Percentiles rank a stretch among this genome's conserved stretches.
Evolutionary conservation across 306 rosid species (phyloP).

Genomic region (Citrullus colocynthis): DNA sequence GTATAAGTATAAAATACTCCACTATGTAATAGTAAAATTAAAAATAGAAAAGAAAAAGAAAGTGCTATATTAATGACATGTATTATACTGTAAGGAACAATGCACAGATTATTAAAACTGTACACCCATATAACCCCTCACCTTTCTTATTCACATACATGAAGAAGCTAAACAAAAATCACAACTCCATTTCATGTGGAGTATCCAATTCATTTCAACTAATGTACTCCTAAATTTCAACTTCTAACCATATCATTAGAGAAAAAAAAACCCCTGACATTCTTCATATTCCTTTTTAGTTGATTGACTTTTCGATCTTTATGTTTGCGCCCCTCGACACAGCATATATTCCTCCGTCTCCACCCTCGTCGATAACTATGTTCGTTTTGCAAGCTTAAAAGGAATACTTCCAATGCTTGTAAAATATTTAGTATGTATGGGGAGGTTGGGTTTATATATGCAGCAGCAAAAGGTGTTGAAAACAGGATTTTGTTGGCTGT

Average conservation of each 20-base stretch:
- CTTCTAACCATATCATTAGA: neutral
- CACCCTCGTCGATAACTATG: neutral
- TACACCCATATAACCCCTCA: slow-evolving; percentile 41
- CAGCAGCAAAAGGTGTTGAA: neutral
- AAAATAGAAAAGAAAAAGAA: too few relatives aligned
- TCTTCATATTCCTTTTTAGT: neutral
- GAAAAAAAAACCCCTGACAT: neutral
- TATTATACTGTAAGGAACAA: slow-evolving; percentile 22
- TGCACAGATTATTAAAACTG: slow-evolving; percentile 41
- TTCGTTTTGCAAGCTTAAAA: neutral
- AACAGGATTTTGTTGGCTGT: slow-evolving; percentile 5
- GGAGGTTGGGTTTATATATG: neutral
- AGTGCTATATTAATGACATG: neutral
- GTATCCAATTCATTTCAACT: slow-evolving; percentile 17
- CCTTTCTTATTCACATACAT: slow-evolving; percentile 32
- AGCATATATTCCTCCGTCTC: neutral
- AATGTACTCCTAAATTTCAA: slow-evolving; percentile 18
- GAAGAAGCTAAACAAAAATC: slow-evolving; percentile 32
- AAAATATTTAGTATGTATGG: neutral
- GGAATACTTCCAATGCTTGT: neutral
- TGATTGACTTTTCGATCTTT: neutral
- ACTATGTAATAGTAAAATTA: too few relatives aligned
- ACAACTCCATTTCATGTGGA: slow-evolving; percentile 14
- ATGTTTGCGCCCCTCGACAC: neutral
- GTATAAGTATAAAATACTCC: too few relatives aligned